Base-by-base conservation (phyloP, 768 basidiomycete genomes). In the Omphalotus guepiniiformis region DNA sequence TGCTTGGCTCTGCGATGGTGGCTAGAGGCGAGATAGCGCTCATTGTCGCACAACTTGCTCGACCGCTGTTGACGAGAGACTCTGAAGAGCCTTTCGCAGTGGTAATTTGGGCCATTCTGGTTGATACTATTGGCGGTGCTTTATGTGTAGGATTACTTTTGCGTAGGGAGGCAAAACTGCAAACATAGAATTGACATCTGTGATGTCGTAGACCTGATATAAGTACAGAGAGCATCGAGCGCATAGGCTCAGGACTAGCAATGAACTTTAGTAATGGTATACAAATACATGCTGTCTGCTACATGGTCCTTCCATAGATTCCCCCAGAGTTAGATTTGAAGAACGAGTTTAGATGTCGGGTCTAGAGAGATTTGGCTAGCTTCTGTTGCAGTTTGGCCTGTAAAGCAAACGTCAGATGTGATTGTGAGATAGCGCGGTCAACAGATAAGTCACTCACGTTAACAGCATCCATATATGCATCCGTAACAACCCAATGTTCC, bases 391-490 rank as follows among this genome's bases (percentile, higher is more conserved):
- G 54, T 54, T 74, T 76, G 11, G 63, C 62, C 75, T 77, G 42
- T 1, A 48, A 35, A 21, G 12, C 19, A 30, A 22, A 2, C 48
- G 40, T 19, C 18, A 25, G 30, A 42, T 25, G 19, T 38, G 16
- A 37, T 38, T 12, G 42, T 6, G 48, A 49, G 15, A 42, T 39
- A 2, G 38, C 28, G 13, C 32, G 23, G 19, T 21, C 55, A 11
- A 6, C 22, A n/a, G 13, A n/a, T n/a, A n/a, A n/a, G n/a, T n/a
- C 12, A 73, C 81, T 64, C 55, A 90, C 91, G 62, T 92, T 90
- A 39, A 95, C 93, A 41, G 84, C 79, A 67, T 94, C 90, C 90
- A 96, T 85, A 62, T 95, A 96, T 37, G 78, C 87, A 64, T 91
- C 83, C 3, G 93, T 97, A 21, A 93, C 69, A n/a, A 96, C 95